These are phyloP conservation scores for Aphelidium insulamus DNA, from an alignment of 371 early-diverging fungal genomes.

Conservation along the genomic window DNA sequence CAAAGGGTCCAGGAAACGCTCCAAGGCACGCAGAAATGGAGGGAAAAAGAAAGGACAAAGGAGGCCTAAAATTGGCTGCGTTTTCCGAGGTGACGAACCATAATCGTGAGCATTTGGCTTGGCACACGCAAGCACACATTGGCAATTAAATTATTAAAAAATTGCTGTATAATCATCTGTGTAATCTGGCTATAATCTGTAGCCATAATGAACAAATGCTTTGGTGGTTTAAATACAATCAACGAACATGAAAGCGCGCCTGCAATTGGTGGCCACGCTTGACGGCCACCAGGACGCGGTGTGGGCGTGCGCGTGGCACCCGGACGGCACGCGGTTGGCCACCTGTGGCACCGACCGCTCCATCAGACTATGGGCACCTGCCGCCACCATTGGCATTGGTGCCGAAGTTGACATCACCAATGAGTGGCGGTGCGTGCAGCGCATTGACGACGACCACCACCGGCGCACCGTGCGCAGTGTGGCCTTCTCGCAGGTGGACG, in stretches of 20 bases:
- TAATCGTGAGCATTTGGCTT: no score
- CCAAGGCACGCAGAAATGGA: no score
- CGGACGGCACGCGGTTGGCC: constrained; percentile 39
- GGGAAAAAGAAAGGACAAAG: no score
- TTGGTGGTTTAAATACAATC: not conserved
- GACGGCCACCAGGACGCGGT: constrained; percentile 61
- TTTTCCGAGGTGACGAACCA: no score
- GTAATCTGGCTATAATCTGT: not conserved
- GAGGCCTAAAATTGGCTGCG: no score
- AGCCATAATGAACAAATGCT: not conserved
- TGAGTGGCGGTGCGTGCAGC: constrained; percentile 47
- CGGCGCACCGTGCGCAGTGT: constrained; percentile 68
- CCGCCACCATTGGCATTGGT: constrained; percentile 2
- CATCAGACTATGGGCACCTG: constrained; percentile 54
- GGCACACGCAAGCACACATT: no score
- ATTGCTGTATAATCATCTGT: not conserved
- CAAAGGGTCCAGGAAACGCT: no score
- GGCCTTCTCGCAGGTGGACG: constrained; percentile 49
- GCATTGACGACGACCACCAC: constrained; percentile 68
- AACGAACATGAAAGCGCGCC: not conserved
- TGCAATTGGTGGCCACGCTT: constrained; percentile 10
- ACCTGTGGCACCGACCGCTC: constrained; percentile 71
- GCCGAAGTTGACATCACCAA: constrained; percentile 4
- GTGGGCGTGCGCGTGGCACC: constrained; percentile 83
- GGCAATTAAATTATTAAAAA: not conserved